A percentile compares a stretch with the other conserved stretches of the same genome.
phyloP scores from a whole-genome alignment of 257 asterid species.

The Solanum sparsipilum region DNA sequence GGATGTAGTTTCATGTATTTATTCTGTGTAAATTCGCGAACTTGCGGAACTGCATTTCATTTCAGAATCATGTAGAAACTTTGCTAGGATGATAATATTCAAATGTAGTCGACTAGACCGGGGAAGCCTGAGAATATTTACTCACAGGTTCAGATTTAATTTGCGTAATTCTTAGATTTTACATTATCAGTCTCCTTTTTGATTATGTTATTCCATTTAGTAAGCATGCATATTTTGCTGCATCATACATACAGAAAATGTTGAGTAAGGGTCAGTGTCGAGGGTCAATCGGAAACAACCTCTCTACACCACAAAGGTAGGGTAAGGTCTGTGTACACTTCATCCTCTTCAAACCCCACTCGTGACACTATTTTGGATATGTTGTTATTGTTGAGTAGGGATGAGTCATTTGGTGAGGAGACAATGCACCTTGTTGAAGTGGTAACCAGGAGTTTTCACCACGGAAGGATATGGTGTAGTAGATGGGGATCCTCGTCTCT shows the following conservation, averaged over 20 bases:
- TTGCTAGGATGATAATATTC: background rate
- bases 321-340: background rate
- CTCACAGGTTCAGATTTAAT: background rate
- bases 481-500: background rate
- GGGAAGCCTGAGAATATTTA: background rate
- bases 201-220: background rate
- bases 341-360: background rate
- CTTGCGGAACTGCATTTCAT: background rate
- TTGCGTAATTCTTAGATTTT: background rate
- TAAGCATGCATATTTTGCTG: background rate
- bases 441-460: background rate
- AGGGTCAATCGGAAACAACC: background rate
- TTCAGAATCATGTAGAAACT: background rate
- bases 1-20: background rate
- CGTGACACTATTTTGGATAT: background rate
- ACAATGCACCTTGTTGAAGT: background rate
- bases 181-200: background rate
- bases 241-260: background rate
- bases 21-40: conserved; percentile 19
- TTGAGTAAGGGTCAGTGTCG: background rate
- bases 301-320: background rate
- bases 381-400: background rate
- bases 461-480: background rate
- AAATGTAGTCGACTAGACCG: conserved; percentile 26
- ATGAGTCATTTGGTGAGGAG: conserved; percentile 2